These are phyloP conservation scores for Kwoniella sp. DNA, from an alignment of 768 basidiomycete species.

Conservation along the genomic window DNA sequence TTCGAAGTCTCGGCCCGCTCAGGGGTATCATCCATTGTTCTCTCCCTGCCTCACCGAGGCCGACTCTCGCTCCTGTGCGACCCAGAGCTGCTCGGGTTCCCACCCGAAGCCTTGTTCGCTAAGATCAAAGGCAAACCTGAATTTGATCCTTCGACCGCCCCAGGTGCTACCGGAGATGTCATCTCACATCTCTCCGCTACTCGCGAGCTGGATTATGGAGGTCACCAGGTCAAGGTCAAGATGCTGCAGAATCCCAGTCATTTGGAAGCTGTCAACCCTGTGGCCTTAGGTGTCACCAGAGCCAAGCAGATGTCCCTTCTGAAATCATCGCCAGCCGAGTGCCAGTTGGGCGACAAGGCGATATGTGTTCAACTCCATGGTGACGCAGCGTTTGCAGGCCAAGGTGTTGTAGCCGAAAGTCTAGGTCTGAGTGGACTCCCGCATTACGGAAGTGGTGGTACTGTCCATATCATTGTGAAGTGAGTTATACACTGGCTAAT, in stretches of 20 bases:
- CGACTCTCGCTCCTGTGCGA: conserved; percentile 82
- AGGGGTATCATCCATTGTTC: conserved; percentile 69
- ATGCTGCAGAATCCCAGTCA: conserved; percentile 62
- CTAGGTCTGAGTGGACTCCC: conserved; percentile 85
- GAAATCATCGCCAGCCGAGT: conserved; percentile 61
- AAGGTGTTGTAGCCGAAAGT: conserved; percentile 85
- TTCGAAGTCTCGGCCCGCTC: conserved; percentile 69
- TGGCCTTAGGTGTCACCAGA: conserved; percentile 84
- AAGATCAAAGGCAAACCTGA: conserved; percentile 68
- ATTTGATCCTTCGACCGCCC: conserved; percentile 38
- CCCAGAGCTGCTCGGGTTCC: conserved; percentile 63
- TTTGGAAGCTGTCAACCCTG: conserved; percentile 71
- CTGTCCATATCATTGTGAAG: conserved; percentile 88
- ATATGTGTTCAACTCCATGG: conserved; percentile 91
- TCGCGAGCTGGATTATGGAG: conserved; percentile 63
- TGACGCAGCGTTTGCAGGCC: conserved; percentile 87
- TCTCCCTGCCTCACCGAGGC: conserved; percentile 87
- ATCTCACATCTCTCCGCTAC: conserved; percentile 80
- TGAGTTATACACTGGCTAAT: conserved; percentile 55
- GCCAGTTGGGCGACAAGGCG: conserved; percentile 66
- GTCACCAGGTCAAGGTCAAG: conserved; percentile 67
- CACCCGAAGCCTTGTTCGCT: conserved; percentile 73
- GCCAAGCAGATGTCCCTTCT: conserved; percentile 85
- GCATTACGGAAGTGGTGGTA: conserved; percentile 88
- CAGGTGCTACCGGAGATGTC: conserved; percentile 75